Conservation (phyloP, 2,329 filamentous ascomycete genomes). For the Ophioceras dolichostomum region DNA sequence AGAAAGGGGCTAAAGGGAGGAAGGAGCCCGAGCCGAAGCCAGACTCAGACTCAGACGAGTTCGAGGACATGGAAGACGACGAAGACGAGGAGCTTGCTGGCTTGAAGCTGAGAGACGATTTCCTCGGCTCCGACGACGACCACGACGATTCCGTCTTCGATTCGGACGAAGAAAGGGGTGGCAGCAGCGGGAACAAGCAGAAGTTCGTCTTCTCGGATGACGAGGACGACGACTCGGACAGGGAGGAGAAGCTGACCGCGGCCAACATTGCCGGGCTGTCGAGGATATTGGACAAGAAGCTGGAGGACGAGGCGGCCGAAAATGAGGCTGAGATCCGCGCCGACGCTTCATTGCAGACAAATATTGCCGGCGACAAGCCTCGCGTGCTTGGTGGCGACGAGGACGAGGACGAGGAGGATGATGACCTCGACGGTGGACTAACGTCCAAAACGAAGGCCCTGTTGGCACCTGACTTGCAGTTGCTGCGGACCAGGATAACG, state of each 20-base stretch:
- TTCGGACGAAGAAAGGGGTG: conserved; percentile 60
- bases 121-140: conserved; percentile 44
- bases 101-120: conserved; percentile 40
- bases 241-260: conserved; percentile 81
- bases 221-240: conserved; percentile 81
- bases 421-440: no score
- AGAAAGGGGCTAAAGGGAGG: conserved; percentile 16
- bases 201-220: conserved; percentile 88
- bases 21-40: conserved; percentile 31
- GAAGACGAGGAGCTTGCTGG: conserved; percentile 28
- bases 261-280: conserved; percentile 94
- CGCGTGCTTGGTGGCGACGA: conserved; percentile 48
- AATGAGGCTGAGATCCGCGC: conserved; percentile 80
- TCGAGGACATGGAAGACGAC: conserved; percentile 28
- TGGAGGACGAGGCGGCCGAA: conserved; percentile 67
- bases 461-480: conserved; percentile 78
- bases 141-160: conserved; percentile 54
- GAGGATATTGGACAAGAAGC: conserved; percentile 66
- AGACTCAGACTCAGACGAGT: conserved; percentile 29
- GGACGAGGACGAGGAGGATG: conserved; percentile 44
- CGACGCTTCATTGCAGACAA: conserved; percentile 78
- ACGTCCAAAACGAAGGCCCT: conserved; percentile 48
- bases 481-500: conserved; percentile 78
- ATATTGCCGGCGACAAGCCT: conserved; percentile 69
- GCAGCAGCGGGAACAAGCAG: conserved; percentile 33